Conservation (phyloP, 2,329 filamentous ascomycete genomes). For the Helotiales sp. region DNA sequence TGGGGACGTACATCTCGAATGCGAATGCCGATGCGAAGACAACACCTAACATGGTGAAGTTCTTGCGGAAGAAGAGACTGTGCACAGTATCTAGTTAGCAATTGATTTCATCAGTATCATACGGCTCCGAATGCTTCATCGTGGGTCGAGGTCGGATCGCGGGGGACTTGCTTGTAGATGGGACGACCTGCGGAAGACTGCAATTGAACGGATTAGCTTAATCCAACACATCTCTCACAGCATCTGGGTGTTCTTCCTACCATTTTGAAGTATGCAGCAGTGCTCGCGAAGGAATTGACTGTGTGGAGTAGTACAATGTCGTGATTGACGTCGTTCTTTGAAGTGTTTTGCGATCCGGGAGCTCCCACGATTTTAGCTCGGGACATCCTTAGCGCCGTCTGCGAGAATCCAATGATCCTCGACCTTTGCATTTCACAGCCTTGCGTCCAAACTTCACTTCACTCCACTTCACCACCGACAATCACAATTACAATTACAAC, state of each 20-base stretch:
- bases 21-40: conserved; percentile 89
- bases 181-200: conserved; percentile 39
- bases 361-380: conserved; percentile 27
- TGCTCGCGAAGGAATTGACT: conserved; percentile 19
- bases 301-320: conserved; percentile 20
- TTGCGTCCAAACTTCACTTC: conserved; percentile 1
- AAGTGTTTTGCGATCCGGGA: conserved; percentile 33
- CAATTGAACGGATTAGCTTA: conserved; percentile 37
- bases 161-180: conserved; percentile 43
- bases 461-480: not conserved
- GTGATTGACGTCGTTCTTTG: conserved; percentile 28
- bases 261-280: conserved; percentile 39
- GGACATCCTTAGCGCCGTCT: not conserved
- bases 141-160: conserved; percentile 7
- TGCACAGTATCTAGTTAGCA: conserved; percentile 27
- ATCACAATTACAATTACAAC: too few relatives aligned
- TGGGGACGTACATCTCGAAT: conserved; percentile 81
- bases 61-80: conserved; percentile 84
- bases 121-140: not conserved
- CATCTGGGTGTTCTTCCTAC: conserved; percentile 26
- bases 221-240: not conserved
- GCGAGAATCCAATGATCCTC: not conserved
- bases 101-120: not conserved
- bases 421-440: conserved; percentile 11
- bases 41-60: conserved; percentile 83